phyloP scores from a whole-genome alignment of 2,329 filamentous ascomycete genomes.

The Talaromyces sp. region DNA sequence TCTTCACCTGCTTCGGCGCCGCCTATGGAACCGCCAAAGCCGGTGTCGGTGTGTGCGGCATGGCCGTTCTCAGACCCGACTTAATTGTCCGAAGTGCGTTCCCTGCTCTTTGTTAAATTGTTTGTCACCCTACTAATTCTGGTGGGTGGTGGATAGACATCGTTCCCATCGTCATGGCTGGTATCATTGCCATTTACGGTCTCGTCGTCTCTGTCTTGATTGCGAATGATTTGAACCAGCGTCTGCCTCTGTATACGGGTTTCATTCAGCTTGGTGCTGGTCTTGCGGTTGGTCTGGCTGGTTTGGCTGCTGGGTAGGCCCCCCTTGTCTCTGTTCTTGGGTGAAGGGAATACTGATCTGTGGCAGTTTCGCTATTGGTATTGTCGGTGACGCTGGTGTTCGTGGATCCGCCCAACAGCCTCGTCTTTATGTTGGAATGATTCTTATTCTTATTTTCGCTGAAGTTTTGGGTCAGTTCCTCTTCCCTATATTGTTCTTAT shows the following conservation, averaged over 20 bases:
- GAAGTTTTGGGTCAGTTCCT: constrained; percentile 85
- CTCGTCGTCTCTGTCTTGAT: constrained; percentile 85
- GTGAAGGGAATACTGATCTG: constrained; percentile 15
- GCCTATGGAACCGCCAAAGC: constrained; percentile 99
- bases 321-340: not conserved
- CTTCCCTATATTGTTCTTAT: not conserved
- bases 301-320: constrained; percentile 66
- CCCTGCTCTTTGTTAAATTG: not conserved
- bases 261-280: constrained; percentile 85
- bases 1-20: constrained; percentile 94
- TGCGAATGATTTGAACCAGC: constrained; percentile 71
- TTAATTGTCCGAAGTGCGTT: constrained; percentile 97
- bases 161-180: constrained; percentile 99
- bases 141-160: constrained; percentile 70
- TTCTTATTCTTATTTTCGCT: constrained; percentile 98
- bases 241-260: constrained; percentile 70
- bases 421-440: constrained; percentile 89
- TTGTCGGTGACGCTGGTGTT: constrained; percentile 61
- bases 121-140: constrained; percentile 18
- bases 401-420: constrained; percentile 52
- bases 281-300: constrained; percentile 75
- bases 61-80: constrained; percentile 97
- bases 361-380: constrained; percentile 74
- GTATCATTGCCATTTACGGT: constrained; percentile 99
- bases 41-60: constrained; percentile 95